Percentiles rank a stretch among this genome's conserved stretches.
These are phyloP conservation scores for Phalaenopsis hybrid DNA, from an alignment of 116 monocot species.

Conservation along the genomic window DNA sequence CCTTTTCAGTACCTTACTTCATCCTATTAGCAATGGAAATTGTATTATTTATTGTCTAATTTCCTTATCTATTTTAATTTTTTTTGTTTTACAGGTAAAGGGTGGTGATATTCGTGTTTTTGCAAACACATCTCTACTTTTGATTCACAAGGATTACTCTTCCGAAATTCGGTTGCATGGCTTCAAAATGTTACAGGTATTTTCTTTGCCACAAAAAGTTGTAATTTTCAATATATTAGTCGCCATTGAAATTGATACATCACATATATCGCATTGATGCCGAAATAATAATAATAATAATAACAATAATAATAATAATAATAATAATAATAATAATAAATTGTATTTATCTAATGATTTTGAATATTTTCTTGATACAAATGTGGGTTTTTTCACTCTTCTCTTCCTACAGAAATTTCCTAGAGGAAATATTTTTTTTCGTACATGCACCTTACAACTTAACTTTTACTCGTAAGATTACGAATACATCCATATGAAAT, in stretches of 20 bases:
- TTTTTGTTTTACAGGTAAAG: slow-evolving; percentile 53
- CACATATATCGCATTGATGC: not conserved
- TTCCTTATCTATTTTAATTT: not conserved
- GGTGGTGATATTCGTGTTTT: slow-evolving; percentile 66
- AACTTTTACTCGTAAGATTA: not conserved
- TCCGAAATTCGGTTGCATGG: slow-evolving; percentile 91
- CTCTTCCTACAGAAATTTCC: not conserved
- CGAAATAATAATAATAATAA: not conserved
- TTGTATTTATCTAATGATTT: not conserved
- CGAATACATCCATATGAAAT: not conserved
- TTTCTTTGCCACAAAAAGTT: not conserved
- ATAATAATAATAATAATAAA: not conserved
- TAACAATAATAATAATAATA: not conserved
- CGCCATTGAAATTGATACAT: not conserved
- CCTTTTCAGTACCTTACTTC: slow-evolving; percentile 2
- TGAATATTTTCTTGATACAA: not conserved
- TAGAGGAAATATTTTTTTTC: not conserved
- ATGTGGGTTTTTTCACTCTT: not conserved
- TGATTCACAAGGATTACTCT: slow-evolving; percentile 70
- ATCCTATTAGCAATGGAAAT: not conserved
- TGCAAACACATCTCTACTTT: slow-evolving; percentile 62
- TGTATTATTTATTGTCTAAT: not conserved
- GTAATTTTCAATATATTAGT: not conserved
- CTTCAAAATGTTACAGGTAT: slow-evolving; percentile 87
- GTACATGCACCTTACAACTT: not conserved